These are phyloP conservation scores for Solanum habrochaites DNA, from an alignment of 257 asterid genomes.

Conservation along the genomic window DNA sequence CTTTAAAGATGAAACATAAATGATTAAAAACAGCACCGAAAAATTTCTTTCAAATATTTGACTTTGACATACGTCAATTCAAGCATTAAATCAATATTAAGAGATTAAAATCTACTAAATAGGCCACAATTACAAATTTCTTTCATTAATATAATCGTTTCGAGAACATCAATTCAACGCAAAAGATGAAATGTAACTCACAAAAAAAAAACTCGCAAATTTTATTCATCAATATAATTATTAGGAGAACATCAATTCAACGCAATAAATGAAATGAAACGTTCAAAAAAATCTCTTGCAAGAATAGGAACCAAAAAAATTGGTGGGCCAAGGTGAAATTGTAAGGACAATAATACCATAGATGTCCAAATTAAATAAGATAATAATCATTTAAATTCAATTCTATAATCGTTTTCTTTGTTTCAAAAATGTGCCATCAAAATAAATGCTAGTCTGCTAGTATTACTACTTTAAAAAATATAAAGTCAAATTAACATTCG, in stretches of 20 bases:
- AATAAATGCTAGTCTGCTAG: too few species aligned
- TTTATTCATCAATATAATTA: too few species aligned
- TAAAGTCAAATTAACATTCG: accelerated
- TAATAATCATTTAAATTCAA: not conserved
- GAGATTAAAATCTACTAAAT: too few species aligned
- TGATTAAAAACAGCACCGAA: not conserved
- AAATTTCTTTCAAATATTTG: too few species aligned
- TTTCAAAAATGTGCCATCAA: too few species aligned
- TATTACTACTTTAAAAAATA: not conserved
- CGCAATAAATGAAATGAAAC: not conserved
- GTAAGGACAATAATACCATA: not conserved
- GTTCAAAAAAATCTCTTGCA: not conserved
- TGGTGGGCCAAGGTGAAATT: not conserved
- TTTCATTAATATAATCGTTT: too few species aligned
- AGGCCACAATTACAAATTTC: too few species aligned
- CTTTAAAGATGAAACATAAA: not conserved
- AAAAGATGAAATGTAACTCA: not conserved
- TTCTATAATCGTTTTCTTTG: too few species aligned
- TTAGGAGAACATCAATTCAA: not conserved
- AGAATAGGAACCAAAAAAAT: not conserved
- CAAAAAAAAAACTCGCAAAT: not conserved
- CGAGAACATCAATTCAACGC: not conserved
- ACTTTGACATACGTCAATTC: too few species aligned
- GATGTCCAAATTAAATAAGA: not conserved
- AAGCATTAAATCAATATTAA: too few species aligned